Evolutionary conservation across 202 grass and related monocot species (phyloP).

Genomic region (Elaeis oleifera): DNA sequence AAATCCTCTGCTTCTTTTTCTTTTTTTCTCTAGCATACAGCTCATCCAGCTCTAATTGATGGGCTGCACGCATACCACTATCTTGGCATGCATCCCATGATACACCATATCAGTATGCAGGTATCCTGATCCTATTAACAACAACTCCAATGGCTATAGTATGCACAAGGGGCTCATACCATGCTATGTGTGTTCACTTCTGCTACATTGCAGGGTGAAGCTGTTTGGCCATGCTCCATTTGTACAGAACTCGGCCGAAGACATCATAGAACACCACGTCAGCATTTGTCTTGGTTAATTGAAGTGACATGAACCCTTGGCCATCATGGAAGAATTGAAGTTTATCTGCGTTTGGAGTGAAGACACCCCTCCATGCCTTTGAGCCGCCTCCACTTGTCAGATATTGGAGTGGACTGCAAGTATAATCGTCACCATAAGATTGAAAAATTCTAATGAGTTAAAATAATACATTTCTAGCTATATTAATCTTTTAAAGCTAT

Average conservation of each 20-base stretch:
- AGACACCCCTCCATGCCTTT: slow-evolving; percentile 60
- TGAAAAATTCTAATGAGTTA: neutral
- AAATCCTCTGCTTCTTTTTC: too few relatives aligned
- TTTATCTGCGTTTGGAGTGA: slow-evolving; percentile 41
- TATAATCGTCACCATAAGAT: neutral
- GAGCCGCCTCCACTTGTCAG: slow-evolving; percentile 77
- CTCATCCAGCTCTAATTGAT: too few relatives aligned
- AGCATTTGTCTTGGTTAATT: slow-evolving; percentile 34
- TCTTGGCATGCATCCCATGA: too few relatives aligned
- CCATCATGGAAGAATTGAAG: slow-evolving; percentile 71
- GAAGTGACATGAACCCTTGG: slow-evolving; percentile 66
- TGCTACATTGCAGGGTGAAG: neutral
- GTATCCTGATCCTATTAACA: too few relatives aligned
- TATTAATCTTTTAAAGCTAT: neutral
- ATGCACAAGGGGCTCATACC: too few relatives aligned
- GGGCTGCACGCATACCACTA: too few relatives aligned
- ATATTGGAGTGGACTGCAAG: slow-evolving; percentile 37
- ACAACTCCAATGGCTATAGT: too few relatives aligned
- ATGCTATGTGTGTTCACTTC: too few relatives aligned
- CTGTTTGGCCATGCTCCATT: slow-evolving; percentile 40
- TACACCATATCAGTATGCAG: too few relatives aligned
- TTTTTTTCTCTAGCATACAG: too few relatives aligned
- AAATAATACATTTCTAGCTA: slow-evolving; percentile 1
- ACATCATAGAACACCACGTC: slow-evolving; percentile 53
- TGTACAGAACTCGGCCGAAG: slow-evolving; percentile 36